Evolutionary conservation across 192 early-diverging fungal genomes (phyloP).

Genomic region (Rhizophagus prolifer): DNA sequence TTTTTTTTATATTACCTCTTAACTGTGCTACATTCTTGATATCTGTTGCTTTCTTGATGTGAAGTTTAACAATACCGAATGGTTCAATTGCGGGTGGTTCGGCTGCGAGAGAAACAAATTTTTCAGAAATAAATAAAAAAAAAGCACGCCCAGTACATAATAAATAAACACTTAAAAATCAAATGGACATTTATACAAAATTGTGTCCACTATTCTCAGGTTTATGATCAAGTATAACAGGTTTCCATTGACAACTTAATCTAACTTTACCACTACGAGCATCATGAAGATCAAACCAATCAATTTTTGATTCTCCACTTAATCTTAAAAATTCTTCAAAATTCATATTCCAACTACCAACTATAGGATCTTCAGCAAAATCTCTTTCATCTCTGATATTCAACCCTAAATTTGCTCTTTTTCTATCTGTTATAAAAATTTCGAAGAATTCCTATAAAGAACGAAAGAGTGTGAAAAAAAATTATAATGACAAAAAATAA

Average conservation of each 20-base stretch:
- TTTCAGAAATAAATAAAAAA: neutral
- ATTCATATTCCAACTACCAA: neutral
- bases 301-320: slow-evolving; percentile 15
- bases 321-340: slow-evolving; percentile 24
- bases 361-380: slow-evolving; percentile 17
- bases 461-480: neutral
- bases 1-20: slow-evolving; percentile 29
- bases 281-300: slow-evolving; percentile 35
- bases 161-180: neutral
- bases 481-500: neutral
- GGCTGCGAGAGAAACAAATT: slow-evolving; percentile 13
- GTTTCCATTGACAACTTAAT: slow-evolving; percentile 60
- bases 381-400: slow-evolving; percentile 56
- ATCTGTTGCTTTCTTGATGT: slow-evolving; percentile 65
- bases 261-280: slow-evolving; percentile 32
- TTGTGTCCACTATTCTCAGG: slow-evolving; percentile 19
- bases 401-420: slow-evolving; percentile 53
- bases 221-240: slow-evolving; percentile 62
- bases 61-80: slow-evolving; percentile 71
- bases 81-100: slow-evolving; percentile 57
- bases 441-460: slow-evolving; percentile 51
- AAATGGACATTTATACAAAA: neutral
- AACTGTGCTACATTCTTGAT: slow-evolving; percentile 71
- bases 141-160: neutral
- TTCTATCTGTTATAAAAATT: slow-evolving; percentile 69